Conservation (phyloP, 116 monocot species). For the Iris pallida region DNA sequence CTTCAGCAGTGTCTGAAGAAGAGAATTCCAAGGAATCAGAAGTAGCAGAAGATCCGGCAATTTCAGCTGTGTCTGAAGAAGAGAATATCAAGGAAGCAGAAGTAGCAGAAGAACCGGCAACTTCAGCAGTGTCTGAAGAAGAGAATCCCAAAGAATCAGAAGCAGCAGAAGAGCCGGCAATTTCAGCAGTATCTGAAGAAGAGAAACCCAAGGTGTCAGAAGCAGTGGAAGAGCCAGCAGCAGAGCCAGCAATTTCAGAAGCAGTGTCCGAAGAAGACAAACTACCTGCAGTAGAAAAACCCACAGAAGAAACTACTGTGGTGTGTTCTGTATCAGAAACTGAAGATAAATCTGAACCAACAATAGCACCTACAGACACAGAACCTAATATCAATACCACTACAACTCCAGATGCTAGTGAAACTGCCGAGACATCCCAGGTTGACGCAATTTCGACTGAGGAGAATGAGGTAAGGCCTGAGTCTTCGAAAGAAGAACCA, state of each 20-base stretch:
- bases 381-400: background rate
- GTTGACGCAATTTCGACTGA: background rate
- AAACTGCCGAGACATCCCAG: background rate
- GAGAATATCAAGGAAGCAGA: no score
- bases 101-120: no score
- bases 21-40: background rate
- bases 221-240: no score
- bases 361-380: background rate
- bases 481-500: background rate
- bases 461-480: background rate
- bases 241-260: background rate
- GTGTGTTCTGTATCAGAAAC: background rate
- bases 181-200: background rate
- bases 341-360: background rate
- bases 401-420: background rate
- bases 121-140: no score
- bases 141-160: no score
- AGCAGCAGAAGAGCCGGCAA: no score
- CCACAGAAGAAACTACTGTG: background rate
- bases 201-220: background rate
- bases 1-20: background rate
- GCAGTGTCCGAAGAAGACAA: background rate
- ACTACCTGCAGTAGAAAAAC: background rate
- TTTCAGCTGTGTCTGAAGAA: no score
- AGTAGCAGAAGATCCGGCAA: no score